Percentiles rank a stretch among this genome's conserved stretches.
phyloP scores from a whole-genome alignment of 2,329 filamentous ascomycete genomes.

The Lithohypha guttulata region DNA sequence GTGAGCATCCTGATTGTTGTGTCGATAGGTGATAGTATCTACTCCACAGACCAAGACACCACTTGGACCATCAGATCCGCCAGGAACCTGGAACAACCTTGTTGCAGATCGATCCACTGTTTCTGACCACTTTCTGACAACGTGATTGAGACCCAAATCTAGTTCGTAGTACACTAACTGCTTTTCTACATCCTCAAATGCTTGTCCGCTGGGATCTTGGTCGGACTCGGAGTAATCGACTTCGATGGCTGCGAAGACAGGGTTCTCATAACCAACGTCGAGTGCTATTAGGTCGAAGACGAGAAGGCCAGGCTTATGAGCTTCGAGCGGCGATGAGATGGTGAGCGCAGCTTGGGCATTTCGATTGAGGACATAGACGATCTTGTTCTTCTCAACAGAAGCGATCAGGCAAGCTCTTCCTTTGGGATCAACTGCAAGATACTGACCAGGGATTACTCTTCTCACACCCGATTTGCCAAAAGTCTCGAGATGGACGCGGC shows the following conservation, averaged over 20 bases:
- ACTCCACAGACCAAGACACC: constrained; percentile 91
- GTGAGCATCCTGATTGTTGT: constrained; percentile 85
- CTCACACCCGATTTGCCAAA: constrained; percentile 95
- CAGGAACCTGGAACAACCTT: constrained; percentile 88
- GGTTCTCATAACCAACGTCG: constrained; percentile 94
- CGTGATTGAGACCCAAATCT: constrained; percentile 90
- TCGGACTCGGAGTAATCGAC: constrained; percentile 87
- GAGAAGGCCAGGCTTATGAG: constrained; percentile 82
- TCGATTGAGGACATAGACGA: constrained; percentile 95
- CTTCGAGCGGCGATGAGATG: constrained; percentile 93
- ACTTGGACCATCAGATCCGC: constrained; percentile 84
- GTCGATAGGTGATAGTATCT: constrained; percentile 92
- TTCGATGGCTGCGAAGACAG: constrained; percentile 89
- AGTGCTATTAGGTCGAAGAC: constrained; percentile 80
- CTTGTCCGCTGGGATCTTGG: constrained; percentile 77
- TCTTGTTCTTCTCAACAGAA: constrained; percentile 96
- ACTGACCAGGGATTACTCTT: constrained; percentile 89
- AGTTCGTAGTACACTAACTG: constrained; percentile 94
- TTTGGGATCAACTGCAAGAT: constrained; percentile 89
- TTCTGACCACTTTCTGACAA: constrained; percentile 93
- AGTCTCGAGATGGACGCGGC: constrained; percentile 85
- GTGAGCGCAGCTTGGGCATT: constrained; percentile 90
- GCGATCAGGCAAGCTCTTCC: constrained; percentile 90
- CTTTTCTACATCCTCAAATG: constrained; percentile 73
- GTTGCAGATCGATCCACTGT: constrained; percentile 81